Percentiles rank a stretch among this genome's conserved stretches.
Evolutionary conservation across 495 filamentous ascomycete species (phyloP).

Genomic region (Penicillium lagena): DNA sequence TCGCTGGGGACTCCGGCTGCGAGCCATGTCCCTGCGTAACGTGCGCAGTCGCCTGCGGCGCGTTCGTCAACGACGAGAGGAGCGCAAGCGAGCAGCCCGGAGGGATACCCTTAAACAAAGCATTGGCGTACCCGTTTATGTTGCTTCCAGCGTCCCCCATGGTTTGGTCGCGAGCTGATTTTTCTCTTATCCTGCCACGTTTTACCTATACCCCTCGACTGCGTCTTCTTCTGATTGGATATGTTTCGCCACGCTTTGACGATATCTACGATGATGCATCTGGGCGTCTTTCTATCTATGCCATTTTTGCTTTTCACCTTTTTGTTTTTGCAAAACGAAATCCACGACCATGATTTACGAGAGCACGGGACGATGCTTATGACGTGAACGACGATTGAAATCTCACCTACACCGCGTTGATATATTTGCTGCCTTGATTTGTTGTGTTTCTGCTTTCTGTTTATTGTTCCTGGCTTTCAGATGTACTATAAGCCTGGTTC

Average conservation of each 20-base stretch:
- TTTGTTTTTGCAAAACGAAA: slow-evolving; percentile 15
- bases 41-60: slow-evolving; percentile 48
- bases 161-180: slow-evolving; percentile 6
- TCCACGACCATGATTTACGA: slow-evolving; percentile 7
- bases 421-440: slow-evolving; percentile 5
- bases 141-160: slow-evolving; percentile 24
- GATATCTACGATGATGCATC: slow-evolving; percentile 15
- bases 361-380: too few species aligned
- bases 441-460: slow-evolving; percentile 13
- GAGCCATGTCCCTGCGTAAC: slow-evolving; percentile 46
- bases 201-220: not conserved
- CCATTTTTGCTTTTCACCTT: slow-evolving; percentile 3
- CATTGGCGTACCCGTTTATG: slow-evolving; percentile 46
- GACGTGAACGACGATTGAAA: too few species aligned
- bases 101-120: slow-evolving; percentile 59
- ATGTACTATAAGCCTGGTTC: slow-evolving; percentile 16
- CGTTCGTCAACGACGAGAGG: slow-evolving; percentile 52
- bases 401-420: too few species aligned
- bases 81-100: slow-evolving; percentile 51
- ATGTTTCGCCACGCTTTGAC: slow-evolving; percentile 12
- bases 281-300: slow-evolving; percentile 2
- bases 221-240: slow-evolving; percentile 5
- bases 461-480: slow-evolving; percentile 6
- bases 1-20: slow-evolving; percentile 42
- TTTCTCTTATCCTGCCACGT: slow-evolving; percentile 4